Conservation (phyloP, 805 yeast species). For the Yamadazyma nakazawae region DNA sequence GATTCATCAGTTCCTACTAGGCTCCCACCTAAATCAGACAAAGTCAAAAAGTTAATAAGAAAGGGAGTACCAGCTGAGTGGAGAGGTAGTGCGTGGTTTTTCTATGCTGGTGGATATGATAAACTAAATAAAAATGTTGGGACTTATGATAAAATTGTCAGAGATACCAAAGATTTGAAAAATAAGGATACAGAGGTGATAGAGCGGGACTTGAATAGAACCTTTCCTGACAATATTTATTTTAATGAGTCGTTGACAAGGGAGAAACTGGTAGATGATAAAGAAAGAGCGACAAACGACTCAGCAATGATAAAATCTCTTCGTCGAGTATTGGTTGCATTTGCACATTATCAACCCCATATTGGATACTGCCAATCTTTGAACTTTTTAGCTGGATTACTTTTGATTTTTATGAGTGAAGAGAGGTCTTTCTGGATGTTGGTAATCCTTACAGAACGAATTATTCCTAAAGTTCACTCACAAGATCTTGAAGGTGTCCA, state of each 20-base stretch:
- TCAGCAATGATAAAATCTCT: constrained; percentile 65
- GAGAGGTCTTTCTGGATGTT: constrained; percentile 95
- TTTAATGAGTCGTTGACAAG: constrained; percentile 46
- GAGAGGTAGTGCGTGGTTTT: constrained; percentile 98
- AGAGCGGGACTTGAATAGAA: constrained; percentile 88
- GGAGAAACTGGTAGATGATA: background rate
- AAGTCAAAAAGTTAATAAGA: constrained; percentile 74
- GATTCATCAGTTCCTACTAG: constrained; percentile 43
- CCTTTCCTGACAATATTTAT: constrained; percentile 89
- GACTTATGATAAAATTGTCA: constrained; percentile 66
- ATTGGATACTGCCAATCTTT: constrained; percentile 96
- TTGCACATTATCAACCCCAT: constrained; percentile 80
- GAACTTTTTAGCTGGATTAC: constrained; percentile 85
- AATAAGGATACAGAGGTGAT: constrained; percentile 86
- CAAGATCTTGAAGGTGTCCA: constrained; percentile 90
- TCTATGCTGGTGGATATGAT: constrained; percentile 83
- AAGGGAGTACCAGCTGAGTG: constrained; percentile 96
- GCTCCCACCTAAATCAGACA: constrained; percentile 77
- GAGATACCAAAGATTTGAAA: constrained; percentile 49
- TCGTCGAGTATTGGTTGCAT: constrained; percentile 78
- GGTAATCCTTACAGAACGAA: constrained; percentile 80
- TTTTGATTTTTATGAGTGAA: constrained; percentile 82
- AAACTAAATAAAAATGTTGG: constrained; percentile 66
- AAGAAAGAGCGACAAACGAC: constrained; percentile 35
- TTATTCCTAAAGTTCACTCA: constrained; percentile 89